phyloP scores from a whole-genome alignment of 1,139 yeast species.

The Candida glucosophila region DNA sequence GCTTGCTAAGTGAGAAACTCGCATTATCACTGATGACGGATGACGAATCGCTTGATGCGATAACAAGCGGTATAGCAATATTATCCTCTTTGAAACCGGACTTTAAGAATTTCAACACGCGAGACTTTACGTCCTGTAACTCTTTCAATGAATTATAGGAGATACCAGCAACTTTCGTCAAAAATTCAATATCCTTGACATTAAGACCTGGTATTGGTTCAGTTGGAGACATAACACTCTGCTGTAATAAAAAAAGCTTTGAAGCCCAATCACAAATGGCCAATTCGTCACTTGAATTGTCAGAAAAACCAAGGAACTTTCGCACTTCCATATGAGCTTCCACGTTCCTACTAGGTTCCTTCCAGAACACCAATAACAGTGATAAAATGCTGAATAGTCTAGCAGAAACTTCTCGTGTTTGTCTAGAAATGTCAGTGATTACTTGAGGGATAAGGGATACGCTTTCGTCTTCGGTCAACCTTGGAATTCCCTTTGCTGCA shows the following conservation, averaged over 20 bases:
- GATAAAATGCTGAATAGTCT: conserved; percentile 55
- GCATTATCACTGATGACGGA: conserved; percentile 52
- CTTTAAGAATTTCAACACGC: conserved; percentile 25
- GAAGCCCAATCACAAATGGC: conserved; percentile 36
- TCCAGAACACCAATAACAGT: conserved; percentile 41
- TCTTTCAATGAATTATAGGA: conserved; percentile 41
- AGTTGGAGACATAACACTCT: conserved; percentile 20
- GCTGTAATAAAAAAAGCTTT: conserved; percentile 49
- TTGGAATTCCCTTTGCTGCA: conserved; percentile 55
- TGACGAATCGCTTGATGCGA: conserved; percentile 57
- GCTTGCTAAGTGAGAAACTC: conserved; percentile 41
- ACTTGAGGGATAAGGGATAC: conserved; percentile 38
- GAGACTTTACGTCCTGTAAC: conserved; percentile 35
- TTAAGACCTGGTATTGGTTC: conserved; percentile 56
- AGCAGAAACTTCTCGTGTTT: conserved; percentile 37
- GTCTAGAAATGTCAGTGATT: conserved; percentile 35
- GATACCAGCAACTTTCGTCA: conserved; percentile 63
- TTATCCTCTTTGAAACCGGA: conserved; percentile 29
- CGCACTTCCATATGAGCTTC: too few relatives aligned
- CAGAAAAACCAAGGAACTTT: too few relatives aligned
- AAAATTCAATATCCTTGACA: conserved; percentile 44
- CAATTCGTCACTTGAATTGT: neutral
- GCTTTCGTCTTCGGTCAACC: conserved; percentile 30
- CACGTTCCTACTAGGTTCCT: too few relatives aligned
- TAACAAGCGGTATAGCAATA: conserved; percentile 38